Base-by-base conservation (phyloP, 441 rosid species). In the Geranium incanum region DNA sequence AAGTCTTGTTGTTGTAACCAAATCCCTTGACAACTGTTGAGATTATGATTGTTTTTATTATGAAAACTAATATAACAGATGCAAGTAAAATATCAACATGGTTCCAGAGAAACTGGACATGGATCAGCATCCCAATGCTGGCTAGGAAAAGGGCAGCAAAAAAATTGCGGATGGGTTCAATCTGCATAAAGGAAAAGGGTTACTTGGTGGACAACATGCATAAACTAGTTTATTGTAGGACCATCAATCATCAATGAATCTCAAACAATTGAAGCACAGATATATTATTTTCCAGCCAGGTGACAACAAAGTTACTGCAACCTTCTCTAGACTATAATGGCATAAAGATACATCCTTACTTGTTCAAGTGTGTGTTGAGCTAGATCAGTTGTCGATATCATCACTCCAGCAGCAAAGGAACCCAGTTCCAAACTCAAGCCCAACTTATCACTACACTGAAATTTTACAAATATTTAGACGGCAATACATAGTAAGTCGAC, bases 331-430 rank as follows among this genome's bases (percentile, higher is more conserved):
- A 77, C 37, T 72, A 5, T 4, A 50, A 67, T 16, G 12, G 45
- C 70, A 57, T 21, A 28, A 69, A 67, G 18, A 43, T 18, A 57
- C 12, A 72, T 6, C 37, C 82, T 70, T 78, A 83, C 89, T 74
- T 82, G 89, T 75, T 85, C 86, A 68, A 83, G 80, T 16, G 89
- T 83, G 69, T 85, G 85, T 63, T 85, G 85, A 71, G 81, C 89
- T 72, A 83, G 84, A 78, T 83, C 89, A 66, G 89, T 81, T 4
- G 86, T 81, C 59, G 88, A 83, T 74, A 85, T 85, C 86, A 85
- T 85, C 75, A 85, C 84, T 33, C 89, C 89, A 73, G 87, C 85
- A 68, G 89, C 87, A 82, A 85, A 85, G 5, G 89, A 85, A 63
- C 89, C 89, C 83, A 83, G 71, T 79, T 83, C 89, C 71, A 85